These are phyloP conservation scores for Catenaria anguillulae DNA, from an alignment of 371 early-diverging fungal species.

Conservation along the genomic window DNA sequence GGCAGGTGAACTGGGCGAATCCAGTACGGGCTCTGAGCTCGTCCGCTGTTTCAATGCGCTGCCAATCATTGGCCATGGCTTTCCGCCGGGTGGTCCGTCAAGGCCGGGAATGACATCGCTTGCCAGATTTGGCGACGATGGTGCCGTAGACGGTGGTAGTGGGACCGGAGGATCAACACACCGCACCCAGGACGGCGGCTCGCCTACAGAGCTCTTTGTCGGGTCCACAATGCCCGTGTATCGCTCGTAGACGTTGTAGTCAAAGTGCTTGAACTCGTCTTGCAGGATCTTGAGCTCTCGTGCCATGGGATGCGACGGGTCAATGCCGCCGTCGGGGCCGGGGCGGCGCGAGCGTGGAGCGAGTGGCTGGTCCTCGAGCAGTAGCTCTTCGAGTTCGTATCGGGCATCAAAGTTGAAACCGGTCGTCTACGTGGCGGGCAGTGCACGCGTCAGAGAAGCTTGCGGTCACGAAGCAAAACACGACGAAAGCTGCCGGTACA, in stretches of 20 bases:
- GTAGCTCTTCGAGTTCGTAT: slow-evolving; percentile 4
- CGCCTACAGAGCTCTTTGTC: background rate
- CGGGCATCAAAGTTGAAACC: slow-evolving; percentile 6
- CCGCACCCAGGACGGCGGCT: slow-evolving; percentile 6
- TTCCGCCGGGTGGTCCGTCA: no score
- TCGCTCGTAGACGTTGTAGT: slow-evolving; percentile 12
- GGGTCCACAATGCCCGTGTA: slow-evolving; percentile 14
- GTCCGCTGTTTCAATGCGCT: no score
- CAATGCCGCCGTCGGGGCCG: background rate
- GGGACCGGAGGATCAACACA: slow-evolving; percentile 1
- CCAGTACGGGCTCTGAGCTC: no score
- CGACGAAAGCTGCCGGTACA: slow-evolving; percentile 7
- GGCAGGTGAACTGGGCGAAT: no score
- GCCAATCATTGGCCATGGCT: no score
- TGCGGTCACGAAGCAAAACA: no score
- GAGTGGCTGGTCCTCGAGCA: background rate
- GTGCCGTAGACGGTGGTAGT: background rate
- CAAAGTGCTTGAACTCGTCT: slow-evolving; percentile 13
- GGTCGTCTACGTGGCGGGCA: background rate
- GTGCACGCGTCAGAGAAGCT: background rate
- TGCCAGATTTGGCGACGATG: background rate
- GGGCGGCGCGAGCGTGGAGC: slow-evolving; percentile 16
- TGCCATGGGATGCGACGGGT: background rate
- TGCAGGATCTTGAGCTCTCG: slow-evolving; percentile 7
- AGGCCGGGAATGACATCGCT: no score